Percentiles rank a stretch among this genome's conserved stretches.
Evolutionary conservation across 495 filamentous ascomycete genomes (phyloP).

Genomic region (Daldinia grandis): DNA sequence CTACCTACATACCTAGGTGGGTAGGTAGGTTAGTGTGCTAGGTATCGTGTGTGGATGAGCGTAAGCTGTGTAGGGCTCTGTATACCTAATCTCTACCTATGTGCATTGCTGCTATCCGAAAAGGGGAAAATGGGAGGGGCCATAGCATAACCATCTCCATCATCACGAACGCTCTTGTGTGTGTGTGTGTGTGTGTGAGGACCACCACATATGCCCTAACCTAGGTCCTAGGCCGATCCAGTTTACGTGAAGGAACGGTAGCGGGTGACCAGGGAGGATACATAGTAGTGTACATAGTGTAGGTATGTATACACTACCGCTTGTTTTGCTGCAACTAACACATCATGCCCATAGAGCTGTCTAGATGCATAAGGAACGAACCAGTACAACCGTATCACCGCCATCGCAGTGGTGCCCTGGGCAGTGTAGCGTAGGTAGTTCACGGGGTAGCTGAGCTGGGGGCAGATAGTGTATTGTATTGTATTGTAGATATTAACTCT

Average conservation of each 20-base stretch:
- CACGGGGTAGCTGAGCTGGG: background rate
- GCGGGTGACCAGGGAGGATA: background rate
- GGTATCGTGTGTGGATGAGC: no score
- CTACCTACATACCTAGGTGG: background rate
- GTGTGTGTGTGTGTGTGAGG: background rate
- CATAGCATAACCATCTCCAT: background rate
- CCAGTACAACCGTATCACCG: conserved; percentile 2
- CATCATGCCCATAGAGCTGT: conserved; percentile 6
- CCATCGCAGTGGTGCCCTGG: background rate
- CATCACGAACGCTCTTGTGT: background rate
- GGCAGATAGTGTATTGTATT: background rate
- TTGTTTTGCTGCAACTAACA: conserved; percentile 10
- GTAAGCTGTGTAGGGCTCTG: background rate
- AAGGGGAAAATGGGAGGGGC: background rate
- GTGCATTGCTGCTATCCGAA: background rate
- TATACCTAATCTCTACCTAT: background rate
- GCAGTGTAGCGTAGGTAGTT: background rate
- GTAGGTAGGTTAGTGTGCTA: background rate
- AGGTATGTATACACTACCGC: background rate
- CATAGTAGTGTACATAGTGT: background rate
- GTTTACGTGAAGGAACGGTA: background rate
- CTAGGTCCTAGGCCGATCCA: background rate
- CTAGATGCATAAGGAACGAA: conserved; percentile 9
- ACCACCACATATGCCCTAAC: conserved; percentile 5
- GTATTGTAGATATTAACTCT: background rate